phyloP scores from a whole-genome alignment of 805 yeast species.

The Cyberlindnera subsufficiens region DNA sequence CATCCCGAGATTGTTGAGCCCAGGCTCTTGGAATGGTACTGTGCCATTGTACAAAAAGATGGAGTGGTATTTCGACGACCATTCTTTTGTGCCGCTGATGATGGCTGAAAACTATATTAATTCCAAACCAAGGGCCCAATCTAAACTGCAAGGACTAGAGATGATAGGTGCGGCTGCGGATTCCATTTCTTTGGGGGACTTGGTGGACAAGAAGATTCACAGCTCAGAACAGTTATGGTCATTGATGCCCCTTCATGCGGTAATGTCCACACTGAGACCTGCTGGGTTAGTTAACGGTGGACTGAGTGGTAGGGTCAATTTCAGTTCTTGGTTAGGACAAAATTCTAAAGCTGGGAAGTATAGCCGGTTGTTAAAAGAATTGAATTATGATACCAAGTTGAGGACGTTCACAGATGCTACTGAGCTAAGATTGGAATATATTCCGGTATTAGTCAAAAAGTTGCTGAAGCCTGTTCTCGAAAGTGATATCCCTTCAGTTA shows the following conservation, averaged over 20 bases:
- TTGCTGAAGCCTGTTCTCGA: conserved; percentile 54
- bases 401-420: conserved; percentile 69
- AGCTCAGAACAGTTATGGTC: conserved; percentile 94
- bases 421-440: conserved; percentile 71
- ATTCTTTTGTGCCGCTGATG: conserved; percentile 93
- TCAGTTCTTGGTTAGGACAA: conserved; percentile 86
- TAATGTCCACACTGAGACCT: conserved; percentile 80
- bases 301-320: conserved; percentile 62
- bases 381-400: conserved; percentile 82
- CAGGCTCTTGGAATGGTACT: conserved; percentile 48
- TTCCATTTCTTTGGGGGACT: conserved; percentile 78
- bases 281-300: conserved; percentile 69
- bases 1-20: conserved; percentile 58
- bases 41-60: conserved; percentile 73
- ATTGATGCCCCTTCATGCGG: conserved; percentile 84
- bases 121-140: conserved; percentile 49
- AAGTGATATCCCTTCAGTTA: conserved; percentile 58
- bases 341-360: conserved; percentile 80
- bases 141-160: conserved; percentile 48
- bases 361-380: conserved; percentile 72
- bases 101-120: conserved; percentile 85
- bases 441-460: conserved; percentile 56
- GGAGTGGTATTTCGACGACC: conserved; percentile 87
- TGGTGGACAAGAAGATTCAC: conserved; percentile 75
- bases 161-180: conserved; percentile 77